Percentiles rank a stretch among this genome's conserved stretches.
Conservation (phyloP, 2,329 filamentous ascomycete species). For the Xylariaceae sp. region DNA sequence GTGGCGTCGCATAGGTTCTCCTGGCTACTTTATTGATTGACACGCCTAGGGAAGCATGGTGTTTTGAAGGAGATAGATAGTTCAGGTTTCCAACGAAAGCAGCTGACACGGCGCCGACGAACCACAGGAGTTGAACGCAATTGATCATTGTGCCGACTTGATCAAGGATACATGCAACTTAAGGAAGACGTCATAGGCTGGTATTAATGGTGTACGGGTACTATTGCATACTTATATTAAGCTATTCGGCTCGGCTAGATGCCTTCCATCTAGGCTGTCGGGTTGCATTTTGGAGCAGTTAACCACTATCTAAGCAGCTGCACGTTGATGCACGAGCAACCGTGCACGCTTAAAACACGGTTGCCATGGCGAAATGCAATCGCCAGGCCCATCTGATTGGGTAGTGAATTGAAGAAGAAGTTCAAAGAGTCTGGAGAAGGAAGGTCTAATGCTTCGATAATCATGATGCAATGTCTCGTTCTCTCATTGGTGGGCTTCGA, state of each 20-base stretch:
- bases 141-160: slow-evolving; percentile 27
- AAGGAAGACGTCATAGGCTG: not conserved
- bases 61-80: slow-evolving; percentile 65
- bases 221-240: slow-evolving; percentile 1
- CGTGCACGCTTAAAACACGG: too few species aligned
- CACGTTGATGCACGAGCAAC: not conserved
- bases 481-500: too few species aligned
- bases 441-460: too few species aligned
- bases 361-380: too few species aligned
- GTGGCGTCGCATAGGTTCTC: slow-evolving; percentile 53
- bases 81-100: slow-evolving; percentile 57
- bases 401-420: too few species aligned
- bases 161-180: not conserved
- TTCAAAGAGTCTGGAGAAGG: too few species aligned
- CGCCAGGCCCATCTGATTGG: too few species aligned
- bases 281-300: not conserved
- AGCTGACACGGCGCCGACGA: slow-evolving; percentile 31
- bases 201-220: not conserved
- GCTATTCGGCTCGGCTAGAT: not conserved
- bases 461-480: too few species aligned
- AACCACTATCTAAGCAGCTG: not conserved
- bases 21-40: slow-evolving; percentile 64
- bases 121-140: slow-evolving; percentile 19
- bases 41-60: slow-evolving; percentile 65
- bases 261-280: too few species aligned